Evolutionary conservation across 2,329 filamentous ascomycete genomes (phyloP), one percentile per base, ranked within the genome.

Genomic region (Colletotrichum truncatum): DNA sequence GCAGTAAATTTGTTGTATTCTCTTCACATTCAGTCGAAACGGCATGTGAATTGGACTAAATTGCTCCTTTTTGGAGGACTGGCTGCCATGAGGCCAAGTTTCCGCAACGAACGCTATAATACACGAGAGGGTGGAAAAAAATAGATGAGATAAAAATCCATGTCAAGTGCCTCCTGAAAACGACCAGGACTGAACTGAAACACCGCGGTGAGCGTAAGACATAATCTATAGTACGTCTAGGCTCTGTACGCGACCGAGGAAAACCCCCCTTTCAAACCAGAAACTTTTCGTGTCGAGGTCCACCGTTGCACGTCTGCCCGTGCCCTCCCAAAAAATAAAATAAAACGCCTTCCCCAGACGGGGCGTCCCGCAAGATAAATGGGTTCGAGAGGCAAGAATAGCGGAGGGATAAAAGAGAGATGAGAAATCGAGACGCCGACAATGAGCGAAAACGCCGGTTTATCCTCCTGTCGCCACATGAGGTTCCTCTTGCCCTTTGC

Each of bases 381-480:
- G 38, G 30, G 46, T 21, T 7, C 38, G 38, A 49, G 54, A 43
- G 36, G 28, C 36, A 52, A 51, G 57, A 41, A 49, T 21, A 43
- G 48, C 11, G 53, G 54, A 38, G 30, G 34, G 39, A 62, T 49
- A 30, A 66, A 46, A 54, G 58, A 58, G 58, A 55, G 58, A 67
- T 54, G 58, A 64, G 53, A 61, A 53, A 68, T 58, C 53, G 59
- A 49, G 52, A 67, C 48, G 56, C 55, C 56, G 52, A 59, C 56
- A 67, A 61, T 66, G 67, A 68, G 59, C 54, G 64, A 56, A 67
- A 68, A 68, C 67, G 67, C 67, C 67, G 36, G 59, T 52, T 65
- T 49, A 53, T 67, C 60, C 51, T 58, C 59, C 49, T 32, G 48
- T 46, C 46, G 34, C 48, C 53, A 26, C 51, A 39, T 58, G 51